Evolutionary conservation across 192 early-diverging fungal genomes (phyloP).

Genomic region (Rhizophagus prolifer): DNA sequence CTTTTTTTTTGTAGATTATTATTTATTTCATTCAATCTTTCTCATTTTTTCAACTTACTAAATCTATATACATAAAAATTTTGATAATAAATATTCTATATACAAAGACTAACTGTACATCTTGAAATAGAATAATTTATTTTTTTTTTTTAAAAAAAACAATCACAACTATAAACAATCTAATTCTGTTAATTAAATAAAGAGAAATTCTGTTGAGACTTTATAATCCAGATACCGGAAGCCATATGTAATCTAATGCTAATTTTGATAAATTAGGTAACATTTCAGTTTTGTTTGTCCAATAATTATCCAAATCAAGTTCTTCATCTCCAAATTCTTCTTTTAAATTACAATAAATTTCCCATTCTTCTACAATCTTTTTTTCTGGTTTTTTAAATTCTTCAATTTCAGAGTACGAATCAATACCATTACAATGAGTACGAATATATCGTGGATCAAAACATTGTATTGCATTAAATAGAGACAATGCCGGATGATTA

Average conservation of each 20-base stretch:
- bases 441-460: neutral
- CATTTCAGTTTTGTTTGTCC: neutral
- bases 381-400: neutral
- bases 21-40: no score
- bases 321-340: neutral
- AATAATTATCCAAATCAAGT: neutral
- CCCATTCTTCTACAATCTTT: neutral
- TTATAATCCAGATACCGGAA: constrained; percentile 1
- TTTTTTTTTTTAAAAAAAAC: no score
- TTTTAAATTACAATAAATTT: neutral
- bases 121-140: no score
- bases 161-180: no score
- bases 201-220: no score
- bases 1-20: no score
- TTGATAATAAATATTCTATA: no score
- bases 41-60: no score
- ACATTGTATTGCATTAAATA: neutral
- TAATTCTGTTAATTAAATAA: no score
- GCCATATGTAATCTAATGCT: constrained; percentile 13
- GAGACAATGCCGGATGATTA: neutral
- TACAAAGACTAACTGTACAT: no score
- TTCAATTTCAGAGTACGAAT: neutral
- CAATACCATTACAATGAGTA: neutral
- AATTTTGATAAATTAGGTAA: neutral
- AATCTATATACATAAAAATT: no score